These are phyloP conservation scores for Cytospora paraplurivora DNA, from an alignment of 2,329 filamentous ascomycete genomes.

Conservation along the genomic window DNA sequence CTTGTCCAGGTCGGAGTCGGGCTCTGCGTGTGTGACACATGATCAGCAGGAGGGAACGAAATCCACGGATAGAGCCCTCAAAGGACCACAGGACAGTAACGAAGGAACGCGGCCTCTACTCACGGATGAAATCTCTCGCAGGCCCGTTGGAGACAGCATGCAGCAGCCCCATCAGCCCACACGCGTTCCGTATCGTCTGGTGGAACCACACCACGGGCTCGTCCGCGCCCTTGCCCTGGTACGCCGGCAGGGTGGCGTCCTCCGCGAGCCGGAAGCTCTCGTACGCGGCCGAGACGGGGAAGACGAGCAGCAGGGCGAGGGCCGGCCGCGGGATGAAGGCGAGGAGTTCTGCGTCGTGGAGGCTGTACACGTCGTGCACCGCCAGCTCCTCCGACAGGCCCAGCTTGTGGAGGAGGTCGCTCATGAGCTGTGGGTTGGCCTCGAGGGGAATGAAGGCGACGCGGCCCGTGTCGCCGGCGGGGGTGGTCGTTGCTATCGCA, in stretches of 20 bases:
- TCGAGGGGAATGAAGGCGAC: slow-evolving; percentile 61
- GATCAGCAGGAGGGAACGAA: background rate
- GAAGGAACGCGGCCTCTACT: slow-evolving; percentile 31
- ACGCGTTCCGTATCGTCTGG: slow-evolving; percentile 93
- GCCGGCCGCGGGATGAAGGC: slow-evolving; percentile 86
- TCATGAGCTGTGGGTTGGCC: slow-evolving; percentile 88
- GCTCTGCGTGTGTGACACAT: slow-evolving; percentile 38
- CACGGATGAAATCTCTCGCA: slow-evolving; percentile 63
- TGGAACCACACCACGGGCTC: slow-evolving; percentile 92
- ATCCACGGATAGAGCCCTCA: background rate
- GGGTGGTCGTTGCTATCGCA: slow-evolving; percentile 29
- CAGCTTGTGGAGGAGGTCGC: slow-evolving; percentile 75
- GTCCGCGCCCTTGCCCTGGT: slow-evolving; percentile 64
- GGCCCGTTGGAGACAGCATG: slow-evolving; percentile 81
- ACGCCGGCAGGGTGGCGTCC: slow-evolving; percentile 65
- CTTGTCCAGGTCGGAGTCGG: slow-evolving; percentile 59
- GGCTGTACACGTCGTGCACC: slow-evolving; percentile 90
- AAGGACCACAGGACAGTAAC: background rate
- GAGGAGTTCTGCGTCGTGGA: slow-evolving; percentile 82
- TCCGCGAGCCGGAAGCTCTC: slow-evolving; percentile 74
- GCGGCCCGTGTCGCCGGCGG: slow-evolving; percentile 39
- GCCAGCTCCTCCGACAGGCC: slow-evolving; percentile 76
- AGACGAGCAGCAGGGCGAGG: slow-evolving; percentile 86
- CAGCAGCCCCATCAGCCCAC: slow-evolving; percentile 84
- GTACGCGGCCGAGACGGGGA: slow-evolving; percentile 80